Evolutionary conservation across 2,329 filamentous ascomycete genomes (phyloP).

Genomic region (Calonectria leucothoes): DNA sequence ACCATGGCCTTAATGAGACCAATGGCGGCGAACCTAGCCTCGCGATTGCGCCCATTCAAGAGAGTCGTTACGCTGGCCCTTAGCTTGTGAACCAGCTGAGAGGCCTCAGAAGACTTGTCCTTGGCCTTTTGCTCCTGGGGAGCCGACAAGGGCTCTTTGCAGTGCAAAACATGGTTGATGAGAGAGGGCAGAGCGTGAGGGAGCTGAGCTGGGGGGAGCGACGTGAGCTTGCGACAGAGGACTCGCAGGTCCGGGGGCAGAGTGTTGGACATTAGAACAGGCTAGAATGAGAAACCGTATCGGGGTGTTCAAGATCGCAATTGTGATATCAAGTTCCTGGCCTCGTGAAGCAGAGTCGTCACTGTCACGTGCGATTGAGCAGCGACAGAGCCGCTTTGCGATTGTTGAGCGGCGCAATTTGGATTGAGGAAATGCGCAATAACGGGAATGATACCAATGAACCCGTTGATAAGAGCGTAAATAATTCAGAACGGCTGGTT

Average conservation of each 20-base stretch:
- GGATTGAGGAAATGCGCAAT: no score
- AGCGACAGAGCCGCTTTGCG: background rate
- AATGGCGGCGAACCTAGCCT: conserved; percentile 82
- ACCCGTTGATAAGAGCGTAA: background rate
- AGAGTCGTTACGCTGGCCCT: conserved; percentile 83
- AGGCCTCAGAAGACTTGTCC: conserved; percentile 70
- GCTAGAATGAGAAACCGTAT: background rate
- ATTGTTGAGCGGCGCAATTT: background rate
- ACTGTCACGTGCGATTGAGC: conserved; percentile 16
- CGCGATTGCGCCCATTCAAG: conserved; percentile 78
- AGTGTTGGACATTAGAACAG: conserved; percentile 45
- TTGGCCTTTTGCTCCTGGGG: conserved; percentile 71
- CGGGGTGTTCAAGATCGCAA: background rate
- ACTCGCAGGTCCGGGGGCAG: conserved; percentile 70
- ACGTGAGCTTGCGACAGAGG: conserved; percentile 76
- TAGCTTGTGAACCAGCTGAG: conserved; percentile 82
- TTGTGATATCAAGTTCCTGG: conserved; percentile 5
- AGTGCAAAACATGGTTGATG: conserved; percentile 68
- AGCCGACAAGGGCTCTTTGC: conserved; percentile 71
- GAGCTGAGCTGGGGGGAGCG: conserved; percentile 78
- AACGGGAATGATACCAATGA: background rate
- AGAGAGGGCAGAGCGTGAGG: conserved; percentile 79
- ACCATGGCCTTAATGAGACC: conserved; percentile 83
- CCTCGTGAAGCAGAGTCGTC: conserved; percentile 1
- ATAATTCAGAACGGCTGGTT: conserved; percentile 1